Conservation (phyloP, 2,329 filamentous ascomycete genomes). For the Penicillium vulpinum region DNA sequence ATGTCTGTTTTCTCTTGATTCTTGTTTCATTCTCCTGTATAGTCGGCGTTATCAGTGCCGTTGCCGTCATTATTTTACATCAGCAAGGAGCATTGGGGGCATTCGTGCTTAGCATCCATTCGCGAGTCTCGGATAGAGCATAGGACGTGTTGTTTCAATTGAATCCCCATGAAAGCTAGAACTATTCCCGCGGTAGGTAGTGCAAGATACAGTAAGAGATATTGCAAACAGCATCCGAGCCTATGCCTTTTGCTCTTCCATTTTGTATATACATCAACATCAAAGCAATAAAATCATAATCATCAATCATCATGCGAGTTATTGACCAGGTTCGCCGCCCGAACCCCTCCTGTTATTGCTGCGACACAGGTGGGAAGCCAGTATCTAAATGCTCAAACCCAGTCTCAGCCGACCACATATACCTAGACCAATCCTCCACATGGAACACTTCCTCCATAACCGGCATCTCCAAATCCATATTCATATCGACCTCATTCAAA, state of each 20-base stretch:
- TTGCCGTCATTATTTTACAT: constrained; percentile 21
- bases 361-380: constrained; percentile 17
- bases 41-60: constrained; percentile 9
- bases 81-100: constrained; percentile 20
- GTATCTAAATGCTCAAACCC: constrained; percentile 28
- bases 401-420: constrained; percentile 28
- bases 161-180: not conserved
- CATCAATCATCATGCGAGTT: constrained; percentile 16
- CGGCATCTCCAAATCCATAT: constrained; percentile 22
- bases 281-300: constrained; percentile 9
- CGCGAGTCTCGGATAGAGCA: constrained; percentile 11
- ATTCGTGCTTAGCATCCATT: constrained; percentile 13
- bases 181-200: not conserved
- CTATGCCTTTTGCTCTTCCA: not conserved
- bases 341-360: constrained; percentile 19
- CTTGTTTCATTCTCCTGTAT: not conserved
- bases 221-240: not conserved
- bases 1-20: not conserved
- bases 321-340: constrained; percentile 7
- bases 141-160: constrained; percentile 1
- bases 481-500: constrained; percentile 20
- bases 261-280: not conserved
- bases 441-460: constrained; percentile 19
- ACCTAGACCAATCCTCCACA: constrained; percentile 28
- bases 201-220: not conserved